Base-by-base conservation (phyloP, 164 flowering plant genomes). In the Taxillus chinensis region DNA sequence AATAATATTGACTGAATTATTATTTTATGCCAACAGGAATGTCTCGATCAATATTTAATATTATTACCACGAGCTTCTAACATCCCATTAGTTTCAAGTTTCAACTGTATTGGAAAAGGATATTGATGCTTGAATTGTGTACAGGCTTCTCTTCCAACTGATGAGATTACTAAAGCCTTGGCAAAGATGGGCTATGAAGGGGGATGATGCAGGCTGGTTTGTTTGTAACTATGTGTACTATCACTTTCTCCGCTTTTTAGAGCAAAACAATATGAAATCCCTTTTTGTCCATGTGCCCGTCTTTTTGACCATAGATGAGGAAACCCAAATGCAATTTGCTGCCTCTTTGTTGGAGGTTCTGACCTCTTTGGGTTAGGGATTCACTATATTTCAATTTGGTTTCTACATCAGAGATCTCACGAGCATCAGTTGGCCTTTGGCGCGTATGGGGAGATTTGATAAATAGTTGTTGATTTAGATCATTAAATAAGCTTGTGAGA, bases 211-310 rank as follows among this genome's bases (percentile, higher is more conserved):
- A 3, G 98, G 96, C 10, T 79, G 93, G 27, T 92, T 87, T 63
- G 98, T 92, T 13, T 90, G 96, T 92, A 87, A 92, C 54, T 92
- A 87, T 65, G 89, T 87, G 5, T 92, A 90, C 72, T 90, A 92
- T 62, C 96, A 87, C 64, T 90, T 96, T 27, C 89, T 92, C 68
- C 78, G 83, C 41, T 90, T 86, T 70, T 86, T 92, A 10, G 87
- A 92, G 78, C 80, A 83, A 71, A 83, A 80, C 64, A 86, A 83
- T 52, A 78, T 67, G 55, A 83, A 79, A 67, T 90, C 96, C 6
- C 81, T 90, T 38, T 90, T 90, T 74, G 93, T 92, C 54, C 96
- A 90, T 68, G 89, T 90, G 27, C 98, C 98, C 13, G 92, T 84
- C 66, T 90, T 92, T 82, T 72, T 69, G 64, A 83, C 90, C 14